phyloP scores from a whole-genome alignment of 257 asterid species.

The Solanum chmielewskii region DNA sequence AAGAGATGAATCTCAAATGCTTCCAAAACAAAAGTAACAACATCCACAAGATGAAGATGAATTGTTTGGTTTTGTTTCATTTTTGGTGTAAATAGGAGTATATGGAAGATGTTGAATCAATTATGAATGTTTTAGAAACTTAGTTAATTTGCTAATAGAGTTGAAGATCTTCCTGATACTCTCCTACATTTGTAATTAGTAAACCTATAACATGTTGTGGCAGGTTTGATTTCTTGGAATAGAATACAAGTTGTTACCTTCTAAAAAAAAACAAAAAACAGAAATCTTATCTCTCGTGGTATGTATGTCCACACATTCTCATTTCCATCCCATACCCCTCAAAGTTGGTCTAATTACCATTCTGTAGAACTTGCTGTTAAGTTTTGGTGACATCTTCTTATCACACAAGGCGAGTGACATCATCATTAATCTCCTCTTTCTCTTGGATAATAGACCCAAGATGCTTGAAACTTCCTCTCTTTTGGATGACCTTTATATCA shows the following conservation, averaged over 20 bases:
- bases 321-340: neutral
- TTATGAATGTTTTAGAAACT: too few relatives aligned
- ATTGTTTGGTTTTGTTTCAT: neutral
- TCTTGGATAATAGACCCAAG: neutral
- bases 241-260: neutral
- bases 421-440: neutral
- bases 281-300: neutral
- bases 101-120: neutral
- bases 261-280: too few relatives aligned
- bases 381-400: neutral
- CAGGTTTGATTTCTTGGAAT: neutral
- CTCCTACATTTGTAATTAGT: neutral
- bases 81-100: neutral
- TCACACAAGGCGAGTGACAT: neutral
- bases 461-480: neutral
- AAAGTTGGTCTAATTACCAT: neutral
- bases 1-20: neutral
- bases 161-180: neutral
- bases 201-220: neutral
- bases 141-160: neutral
- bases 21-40: neutral
- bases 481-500: neutral
- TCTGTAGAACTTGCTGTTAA: neutral
- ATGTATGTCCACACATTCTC: neutral
- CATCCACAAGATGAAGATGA: neutral